Base-by-base conservation (phyloP, 192 early-diverging fungal genomes). In the Coemansia sp. region DNA sequence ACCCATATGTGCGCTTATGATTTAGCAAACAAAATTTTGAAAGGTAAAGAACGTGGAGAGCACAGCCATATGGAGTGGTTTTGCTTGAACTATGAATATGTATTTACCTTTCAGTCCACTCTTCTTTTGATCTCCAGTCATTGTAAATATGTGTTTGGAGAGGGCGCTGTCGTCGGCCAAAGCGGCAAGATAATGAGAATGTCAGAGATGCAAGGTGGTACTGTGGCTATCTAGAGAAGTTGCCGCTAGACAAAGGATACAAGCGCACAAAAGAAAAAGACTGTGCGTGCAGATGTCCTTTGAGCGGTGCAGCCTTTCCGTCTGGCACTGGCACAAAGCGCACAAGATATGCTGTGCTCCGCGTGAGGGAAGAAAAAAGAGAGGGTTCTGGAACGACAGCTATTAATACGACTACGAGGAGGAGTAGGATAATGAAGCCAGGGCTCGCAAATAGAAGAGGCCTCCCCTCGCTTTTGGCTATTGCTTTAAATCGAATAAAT, bases 91-190 rank as follows among this genome's bases (percentile, higher is more conserved):
- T 19, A 23, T 4, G 8, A 4, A 10, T 26, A 26, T 41, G 3
- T n/a, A 71, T 63, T 72, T 77, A 67, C 75, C 76, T 72, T 78
- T 78, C 54, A 78, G 67, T 40, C 70, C 67, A 15, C 66, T 59
- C 62, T 63, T 64, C 49, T 77, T 77, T 56, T 62, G 70, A 58
- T 77, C 70, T 23, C 66, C 70, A 11, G 70, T 61, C 75, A 77
- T 77, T 65, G 19, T 32, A 32, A 32, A 32, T 32, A 2, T 32
- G 38, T 61, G 19, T 10, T 64, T 12, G 12, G 40, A 26, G 21
- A 54, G 21, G 1, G 52, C 13, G 52, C 52, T 21, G 8, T 15
- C 61, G 18, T 45, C 48, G 15, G 45, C 23, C 3, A 21, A 41
- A 63, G 23, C n/a, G 32, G 9, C 23, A 48, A 63, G 45, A 21